Percentiles rank a stretch among this genome's conserved stretches.
Conservation (phyloP, 2,329 filamentous ascomycete genomes). For the Aspergillus unguis region DNA sequence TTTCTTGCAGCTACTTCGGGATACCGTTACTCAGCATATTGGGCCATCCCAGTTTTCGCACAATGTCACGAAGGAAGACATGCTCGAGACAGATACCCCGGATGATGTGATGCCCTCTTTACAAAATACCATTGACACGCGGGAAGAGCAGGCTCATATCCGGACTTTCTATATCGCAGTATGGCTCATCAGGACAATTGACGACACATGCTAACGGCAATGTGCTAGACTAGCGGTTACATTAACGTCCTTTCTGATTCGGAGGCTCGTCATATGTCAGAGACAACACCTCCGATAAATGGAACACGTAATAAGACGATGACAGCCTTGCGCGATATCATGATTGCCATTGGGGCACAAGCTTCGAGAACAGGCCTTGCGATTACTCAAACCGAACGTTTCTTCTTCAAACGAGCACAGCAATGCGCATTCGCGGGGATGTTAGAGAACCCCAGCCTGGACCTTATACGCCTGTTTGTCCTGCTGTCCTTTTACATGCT, state of each 20-base stretch:
- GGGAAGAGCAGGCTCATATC: constrained; percentile 35
- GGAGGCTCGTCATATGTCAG: constrained; percentile 29
- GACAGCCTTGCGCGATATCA: constrained; percentile 41
- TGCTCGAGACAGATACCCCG: constrained; percentile 50
- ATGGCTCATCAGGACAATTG: neutral
- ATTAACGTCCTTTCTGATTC: constrained; percentile 30
- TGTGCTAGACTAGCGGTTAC: constrained; percentile 41
- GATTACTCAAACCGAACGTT: constrained; percentile 32
- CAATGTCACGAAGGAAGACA: constrained; percentile 49
- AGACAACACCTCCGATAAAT: constrained; percentile 9
- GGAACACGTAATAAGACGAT: constrained; percentile 23
- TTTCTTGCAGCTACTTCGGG: constrained; percentile 54
- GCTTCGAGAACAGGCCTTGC: constrained; percentile 34
- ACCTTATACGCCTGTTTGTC: constrained; percentile 52
- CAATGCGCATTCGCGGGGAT: constrained; percentile 49
- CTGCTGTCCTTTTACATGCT: constrained; percentile 61
- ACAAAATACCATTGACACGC: constrained; percentile 27
- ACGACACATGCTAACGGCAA: neutral
- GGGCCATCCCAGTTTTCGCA: constrained; percentile 56
- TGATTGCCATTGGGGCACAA: constrained; percentile 55
- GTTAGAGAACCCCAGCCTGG: constrained; percentile 53
- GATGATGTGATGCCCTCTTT: constrained; percentile 33
- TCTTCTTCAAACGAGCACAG: constrained; percentile 50
- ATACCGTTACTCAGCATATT: constrained; percentile 48
- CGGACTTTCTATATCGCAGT: constrained; percentile 29